Evolutionary conservation across 306 rosid species (phyloP).

Genomic region (Trifolium repens): DNA sequence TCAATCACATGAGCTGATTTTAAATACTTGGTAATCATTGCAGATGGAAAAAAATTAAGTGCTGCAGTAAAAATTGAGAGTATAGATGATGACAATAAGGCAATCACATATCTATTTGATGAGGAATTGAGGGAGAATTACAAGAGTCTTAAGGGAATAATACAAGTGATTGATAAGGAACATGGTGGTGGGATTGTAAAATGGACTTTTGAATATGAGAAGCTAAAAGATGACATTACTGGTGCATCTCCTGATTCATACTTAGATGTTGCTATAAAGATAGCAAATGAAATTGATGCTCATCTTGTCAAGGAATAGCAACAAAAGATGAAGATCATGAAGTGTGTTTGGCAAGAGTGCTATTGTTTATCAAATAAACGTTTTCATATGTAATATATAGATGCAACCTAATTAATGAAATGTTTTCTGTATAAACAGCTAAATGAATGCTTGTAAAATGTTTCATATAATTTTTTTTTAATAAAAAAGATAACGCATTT

Average conservation of each 20-base stretch:
- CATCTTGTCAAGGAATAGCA: slow-evolving; percentile 18
- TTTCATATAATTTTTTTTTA: too few species aligned
- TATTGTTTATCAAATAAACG: neutral
- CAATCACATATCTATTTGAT: slow-evolving; percentile 30
- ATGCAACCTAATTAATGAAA: too few species aligned
- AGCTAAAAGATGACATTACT: slow-evolving; percentile 10
- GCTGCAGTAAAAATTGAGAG: slow-evolving; percentile 26
- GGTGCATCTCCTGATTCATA: slow-evolving; percentile 10
- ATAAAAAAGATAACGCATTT: too few species aligned
- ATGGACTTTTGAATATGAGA: slow-evolving; percentile 43
- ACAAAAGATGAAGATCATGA: neutral
- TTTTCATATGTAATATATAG: neutral
- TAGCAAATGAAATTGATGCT: slow-evolving; percentile 39
- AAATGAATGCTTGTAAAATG: too few species aligned
- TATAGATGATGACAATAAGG: slow-evolving; percentile 35
- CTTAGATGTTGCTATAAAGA: slow-evolving; percentile 15
- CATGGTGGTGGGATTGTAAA: slow-evolving; percentile 41
- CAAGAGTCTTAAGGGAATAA: slow-evolving; percentile 23
- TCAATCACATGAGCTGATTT: neutral
- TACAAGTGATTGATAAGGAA: slow-evolving; percentile 26
- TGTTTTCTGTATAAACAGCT: too few species aligned
- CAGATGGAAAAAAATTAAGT: slow-evolving; percentile 30
- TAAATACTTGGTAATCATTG: neutral
- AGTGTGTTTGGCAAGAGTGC: neutral
- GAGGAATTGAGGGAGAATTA: slow-evolving; percentile 20